Evolutionary conservation across 73 alveolate species (phyloP).

Genomic region (Paramecium bursaria): DNA sequence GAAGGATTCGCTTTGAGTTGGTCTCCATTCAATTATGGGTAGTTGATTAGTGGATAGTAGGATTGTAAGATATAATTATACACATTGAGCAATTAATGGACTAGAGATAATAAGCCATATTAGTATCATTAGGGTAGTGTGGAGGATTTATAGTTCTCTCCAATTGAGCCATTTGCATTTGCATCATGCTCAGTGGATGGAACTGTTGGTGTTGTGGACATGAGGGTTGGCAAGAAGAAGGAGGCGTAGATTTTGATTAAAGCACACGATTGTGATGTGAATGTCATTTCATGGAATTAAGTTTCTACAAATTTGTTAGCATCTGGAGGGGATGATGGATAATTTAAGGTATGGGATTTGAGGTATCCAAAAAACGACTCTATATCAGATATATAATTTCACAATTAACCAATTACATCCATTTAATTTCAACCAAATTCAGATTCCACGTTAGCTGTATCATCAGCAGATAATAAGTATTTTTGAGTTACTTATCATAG

Average conservation of each 20-base stretch:
- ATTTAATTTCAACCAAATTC: conserved; percentile 83
- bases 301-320: conserved; percentile 80
- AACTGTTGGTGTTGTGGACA: conserved; percentile 56
- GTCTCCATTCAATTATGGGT: conserved; percentile 78
- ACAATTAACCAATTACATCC: conserved; percentile 80
- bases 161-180: conserved; percentile 80
- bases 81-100: conserved; percentile 75
- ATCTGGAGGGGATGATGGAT: conserved; percentile 88
- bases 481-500: conserved; percentile 6
- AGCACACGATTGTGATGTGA: conserved; percentile 85
- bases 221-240: conserved; percentile 71
- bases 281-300: conserved; percentile 84
- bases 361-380: conserved; percentile 79
- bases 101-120: conserved; percentile 63
- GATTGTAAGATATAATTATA: conserved; percentile 78
- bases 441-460: conserved; percentile 82
- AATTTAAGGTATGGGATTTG: conserved; percentile 87
- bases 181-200: conserved; percentile 78
- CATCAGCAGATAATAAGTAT: conserved; percentile 78
- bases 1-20: conserved; percentile 91
- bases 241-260: conserved; percentile 72
- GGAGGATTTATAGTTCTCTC: conserved; percentile 87
- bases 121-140: conserved; percentile 77
- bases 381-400: conserved; percentile 82
- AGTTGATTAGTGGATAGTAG: conserved; percentile 77